Base-by-base conservation (phyloP, 1,139 yeast species). In the Protomyces inundatus region DNA sequence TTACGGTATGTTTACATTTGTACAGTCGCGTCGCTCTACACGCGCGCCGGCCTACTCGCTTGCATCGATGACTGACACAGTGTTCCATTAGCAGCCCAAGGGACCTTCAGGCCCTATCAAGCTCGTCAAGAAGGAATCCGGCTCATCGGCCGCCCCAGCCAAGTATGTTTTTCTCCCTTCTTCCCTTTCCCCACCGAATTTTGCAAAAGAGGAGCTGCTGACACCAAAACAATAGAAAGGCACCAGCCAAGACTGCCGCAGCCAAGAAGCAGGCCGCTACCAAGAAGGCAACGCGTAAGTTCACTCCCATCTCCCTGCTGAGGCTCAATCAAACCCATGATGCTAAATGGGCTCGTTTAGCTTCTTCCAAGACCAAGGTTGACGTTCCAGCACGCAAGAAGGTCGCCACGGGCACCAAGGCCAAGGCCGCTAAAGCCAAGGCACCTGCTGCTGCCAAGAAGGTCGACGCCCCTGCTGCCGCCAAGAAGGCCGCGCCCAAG, bases 51-150 rank as follows among this genome's bases (percentile, higher is more conserved):
- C 16, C 40, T 35, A 9, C 16, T 34, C 12, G 42, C 14, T 2
- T 10, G n/a, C 2, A 90, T 89, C 79, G 97, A 96, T 66, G 76
- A 9, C 39, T 51, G 3, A 35, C 54, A 80, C 48, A 7, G 40
- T 10, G 32, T 32, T 37, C 14, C 32, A n/a, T 34, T 30, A 58
- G 62, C 62, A 55, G 46, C 58, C 46, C 23, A 54, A 61, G 23
- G 55, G 62, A 23, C 68, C 90, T 23, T 83, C 88, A 36, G 90
- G 90, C 54, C 87, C 90, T 37, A 84, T 86, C 69, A 86, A 86
- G 76, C 76, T 84, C 69, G 48, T 9, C 6, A 80, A 79, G 72
- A 83, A 83, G 79, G 75, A 76, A 71, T 77, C 73, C 58, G 75
- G 76, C 68, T 74, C 74, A 62, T 72, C 72, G 23, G 67, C 70